phyloP scores from a whole-genome alignment of 345 rosid genomes.

The Gossypium sturtianum region DNA sequence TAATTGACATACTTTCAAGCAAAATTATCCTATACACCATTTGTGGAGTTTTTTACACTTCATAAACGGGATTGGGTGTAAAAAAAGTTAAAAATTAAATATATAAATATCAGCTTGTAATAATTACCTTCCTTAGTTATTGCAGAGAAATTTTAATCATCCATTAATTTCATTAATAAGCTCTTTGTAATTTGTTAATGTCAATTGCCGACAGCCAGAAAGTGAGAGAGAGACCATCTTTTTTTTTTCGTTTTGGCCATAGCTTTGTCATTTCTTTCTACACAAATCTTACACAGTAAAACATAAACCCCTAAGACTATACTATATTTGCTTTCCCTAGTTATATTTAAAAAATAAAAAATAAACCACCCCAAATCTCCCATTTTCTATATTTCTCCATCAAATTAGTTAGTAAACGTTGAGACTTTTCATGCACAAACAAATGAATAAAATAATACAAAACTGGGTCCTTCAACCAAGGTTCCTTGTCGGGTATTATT shows the following conservation, averaged over 20 bases:
- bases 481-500: slow-evolving; percentile 32
- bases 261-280: neutral
- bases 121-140: too few relatives aligned
- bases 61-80: too few relatives aligned
- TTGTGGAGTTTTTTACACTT: too few relatives aligned
- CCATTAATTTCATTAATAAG: too few relatives aligned
- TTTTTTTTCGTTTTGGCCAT: neutral
- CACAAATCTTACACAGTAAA: neutral
- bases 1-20: too few relatives aligned
- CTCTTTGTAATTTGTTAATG: slow-evolving; percentile 16
- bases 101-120: too few relatives aligned
- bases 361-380: neutral
- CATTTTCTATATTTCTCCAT: slow-evolving; percentile 4
- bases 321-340: too few relatives aligned
- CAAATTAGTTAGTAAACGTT: slow-evolving; percentile 24
- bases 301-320: too few relatives aligned
- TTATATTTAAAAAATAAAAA: neutral
- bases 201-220: slow-evolving; percentile 32
- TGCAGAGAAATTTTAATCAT: too few relatives aligned
- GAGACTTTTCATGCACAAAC: neutral
- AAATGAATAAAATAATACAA: neutral
- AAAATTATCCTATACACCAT: too few relatives aligned
- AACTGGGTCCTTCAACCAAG: slow-evolving; percentile 23
- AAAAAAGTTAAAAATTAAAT: too few relatives aligned
- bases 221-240: slow-evolving; percentile 14